phyloP scores from a whole-genome alignment of 2,329 filamentous ascomycete species.

The Cercospora zeina region DNA sequence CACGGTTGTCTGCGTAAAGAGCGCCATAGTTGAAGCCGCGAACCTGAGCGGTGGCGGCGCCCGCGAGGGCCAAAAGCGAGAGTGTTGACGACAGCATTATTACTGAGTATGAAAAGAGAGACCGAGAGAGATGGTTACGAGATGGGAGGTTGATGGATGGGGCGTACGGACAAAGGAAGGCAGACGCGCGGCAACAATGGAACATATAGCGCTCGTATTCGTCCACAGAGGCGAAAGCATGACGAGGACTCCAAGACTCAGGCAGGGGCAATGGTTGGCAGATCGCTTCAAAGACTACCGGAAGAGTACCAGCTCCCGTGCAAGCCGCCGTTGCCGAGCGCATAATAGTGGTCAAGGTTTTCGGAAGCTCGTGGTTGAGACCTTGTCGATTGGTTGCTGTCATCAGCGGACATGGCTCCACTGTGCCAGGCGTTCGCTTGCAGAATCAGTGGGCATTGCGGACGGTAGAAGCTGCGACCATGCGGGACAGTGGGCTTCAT shows the following conservation, averaged over 20 bases:
- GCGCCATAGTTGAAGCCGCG: constrained; percentile 75
- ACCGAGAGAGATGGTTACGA: neutral
- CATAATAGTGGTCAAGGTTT: constrained; percentile 10
- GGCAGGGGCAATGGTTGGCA: neutral
- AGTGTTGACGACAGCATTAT: constrained; percentile 16
- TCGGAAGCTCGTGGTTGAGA: neutral
- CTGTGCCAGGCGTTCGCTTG: no score
- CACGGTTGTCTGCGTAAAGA: constrained; percentile 59
- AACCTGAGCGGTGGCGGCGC: constrained; percentile 42
- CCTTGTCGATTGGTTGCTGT: neutral
- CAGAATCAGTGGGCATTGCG: neutral
- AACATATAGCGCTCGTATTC: constrained; percentile 10
- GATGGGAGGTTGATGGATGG: neutral
- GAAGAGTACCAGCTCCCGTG: constrained; percentile 17
- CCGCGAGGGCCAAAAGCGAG: constrained; percentile 34
- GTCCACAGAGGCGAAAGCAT: constrained; percentile 11
- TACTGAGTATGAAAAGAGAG: constrained; percentile 4
- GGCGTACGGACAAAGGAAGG: neutral
- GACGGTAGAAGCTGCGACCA: neutral
- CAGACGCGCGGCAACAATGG: neutral
- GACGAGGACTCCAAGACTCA: neutral
- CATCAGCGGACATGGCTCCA: neutral
- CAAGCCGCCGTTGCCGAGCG: constrained; percentile 7
- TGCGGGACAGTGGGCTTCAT: neutral
- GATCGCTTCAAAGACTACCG: constrained; percentile 14